Evolutionary conservation across 805 yeast species (phyloP).

Genomic region (Saccharomycopsis fermentans): DNA sequence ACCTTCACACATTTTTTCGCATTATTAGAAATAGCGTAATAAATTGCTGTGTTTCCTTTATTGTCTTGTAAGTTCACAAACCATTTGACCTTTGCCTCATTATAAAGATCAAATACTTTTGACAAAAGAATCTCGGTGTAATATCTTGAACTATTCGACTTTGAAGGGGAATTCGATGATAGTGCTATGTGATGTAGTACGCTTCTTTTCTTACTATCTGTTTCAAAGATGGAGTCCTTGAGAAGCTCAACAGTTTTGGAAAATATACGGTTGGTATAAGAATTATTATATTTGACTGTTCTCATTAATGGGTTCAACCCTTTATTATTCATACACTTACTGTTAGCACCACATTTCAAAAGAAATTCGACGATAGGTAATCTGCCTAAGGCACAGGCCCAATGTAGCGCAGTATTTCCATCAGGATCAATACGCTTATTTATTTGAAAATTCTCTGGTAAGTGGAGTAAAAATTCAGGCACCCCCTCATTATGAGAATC

Average conservation of each 20-base stretch:
- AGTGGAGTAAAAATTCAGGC: slow-evolving; percentile 33
- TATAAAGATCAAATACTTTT: slow-evolving; percentile 56
- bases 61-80: slow-evolving; percentile 56
- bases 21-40: slow-evolving; percentile 55
- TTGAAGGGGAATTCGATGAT: slow-evolving; percentile 53
- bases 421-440: slow-evolving; percentile 83
- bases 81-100: slow-evolving; percentile 36
- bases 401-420: slow-evolving; percentile 89
- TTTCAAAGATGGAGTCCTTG: slow-evolving; percentile 64
- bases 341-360: slow-evolving; percentile 62
- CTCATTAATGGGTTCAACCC: slow-evolving; percentile 88
- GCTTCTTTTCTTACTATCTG: slow-evolving; percentile 65
- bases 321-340: slow-evolving; percentile 44
- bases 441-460: slow-evolving; percentile 56
- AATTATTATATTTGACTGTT: slow-evolving; percentile 78
- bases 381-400: slow-evolving; percentile 97
- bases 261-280: slow-evolving; percentile 71
- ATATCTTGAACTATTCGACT: slow-evolving; percentile 72
- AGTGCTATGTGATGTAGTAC: slow-evolving; percentile 79
- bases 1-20: slow-evolving; percentile 42
- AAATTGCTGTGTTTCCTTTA: slow-evolving; percentile 73
- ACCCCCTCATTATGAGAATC: slow-evolving; percentile 17
- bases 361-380: slow-evolving; percentile 66
- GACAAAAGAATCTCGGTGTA: slow-evolving; percentile 69
- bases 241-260: slow-evolving; percentile 68